Evolutionary conservation across 2,329 filamentous ascomycete species (phyloP), one percentile per base, ranked within the genome.

Genomic region (Colletotrichum spaethianum): DNA sequence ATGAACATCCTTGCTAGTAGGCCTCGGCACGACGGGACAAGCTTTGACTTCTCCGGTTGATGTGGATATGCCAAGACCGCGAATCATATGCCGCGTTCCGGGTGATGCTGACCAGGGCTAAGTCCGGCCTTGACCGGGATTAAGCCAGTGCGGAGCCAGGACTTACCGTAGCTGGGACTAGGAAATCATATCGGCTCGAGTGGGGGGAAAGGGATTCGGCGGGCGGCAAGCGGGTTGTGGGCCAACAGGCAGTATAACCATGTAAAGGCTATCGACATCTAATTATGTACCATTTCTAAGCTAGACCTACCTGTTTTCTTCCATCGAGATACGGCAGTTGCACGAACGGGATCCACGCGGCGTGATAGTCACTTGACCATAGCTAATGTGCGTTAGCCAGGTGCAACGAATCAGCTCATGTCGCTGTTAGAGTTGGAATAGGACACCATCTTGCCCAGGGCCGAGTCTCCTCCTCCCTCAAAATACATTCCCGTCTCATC

Each of bases 11-110:
- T 59, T 67, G 57, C 36, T 23, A 23, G 26, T 20, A 23, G 64
- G 53, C 44, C 44, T 72, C 59, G 52, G 68, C 64, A 69, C 65
- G 69, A 72, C 59, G 52, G 69, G 53, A 63, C 69, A 72, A 72
- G 69, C 69, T 72, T 72, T 69, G 53, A 64, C 64, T 63, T 64
- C 38, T 65, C 65, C 53, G 59, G 65, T 42, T 40, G 28, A 48
- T 23, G 44, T 61, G 42, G 57, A 56, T 31, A 46, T 64, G 69
- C 69, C 69, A 72, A 72, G 69, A 28, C 69, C 65, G 65, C 69
- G 31, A 69, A 69, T 55, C 65, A 72, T 38, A 53, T 64, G 65
- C 65, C 65, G 69, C 64, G 31, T 63, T 64, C 53, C 65, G 59
- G 52, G 8, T 9, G 28, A 53, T 38, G 57, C 38, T 40, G 44